phyloP scores from a whole-genome alignment of 2,329 filamentous ascomycete species.

The Penicillium rolfsii region DNA sequence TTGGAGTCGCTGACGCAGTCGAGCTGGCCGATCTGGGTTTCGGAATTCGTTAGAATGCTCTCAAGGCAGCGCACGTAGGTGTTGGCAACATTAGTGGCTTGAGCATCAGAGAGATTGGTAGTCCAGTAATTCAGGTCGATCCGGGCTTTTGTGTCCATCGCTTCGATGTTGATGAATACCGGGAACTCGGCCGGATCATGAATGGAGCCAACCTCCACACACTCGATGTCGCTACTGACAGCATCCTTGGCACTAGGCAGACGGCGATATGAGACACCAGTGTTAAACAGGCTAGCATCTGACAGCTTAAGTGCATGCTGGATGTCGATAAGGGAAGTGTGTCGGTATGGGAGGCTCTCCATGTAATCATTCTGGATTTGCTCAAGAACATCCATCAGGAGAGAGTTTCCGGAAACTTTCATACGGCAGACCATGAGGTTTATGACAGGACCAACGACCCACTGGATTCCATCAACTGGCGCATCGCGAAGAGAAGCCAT shows the following conservation, averaged over 20 bases:
- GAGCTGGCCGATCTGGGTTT: constrained; percentile 38
- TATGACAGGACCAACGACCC: constrained; percentile 52
- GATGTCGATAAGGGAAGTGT: constrained; percentile 52
- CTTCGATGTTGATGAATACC: constrained; percentile 54
- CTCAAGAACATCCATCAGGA: constrained; percentile 45
- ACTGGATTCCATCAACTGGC: constrained; percentile 45
- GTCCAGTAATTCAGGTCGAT: constrained; percentile 50
- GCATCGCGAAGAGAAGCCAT: constrained; percentile 48
- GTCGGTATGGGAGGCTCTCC: constrained; percentile 49
- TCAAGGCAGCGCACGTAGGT: constrained; percentile 44
- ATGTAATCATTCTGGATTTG: constrained; percentile 53
- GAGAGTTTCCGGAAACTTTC: constrained; percentile 36
- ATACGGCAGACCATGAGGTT: constrained; percentile 53
- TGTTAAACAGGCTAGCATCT: constrained; percentile 51
- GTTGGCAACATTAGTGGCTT: constrained; percentile 45
- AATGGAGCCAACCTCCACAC: constrained; percentile 45
- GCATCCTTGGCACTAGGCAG: constrained; percentile 38
- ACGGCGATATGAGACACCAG: constrained; percentile 53
- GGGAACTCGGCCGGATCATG: constrained; percentile 55
- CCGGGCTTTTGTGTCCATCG: constrained; percentile 44
- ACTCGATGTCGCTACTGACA: constrained; percentile 36
- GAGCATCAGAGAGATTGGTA: constrained; percentile 42
- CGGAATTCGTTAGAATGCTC: constrained; percentile 43
- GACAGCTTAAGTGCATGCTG: constrained; percentile 49
- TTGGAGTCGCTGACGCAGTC: constrained; percentile 46